Evolutionary conservation across 2,329 filamentous ascomycete species (phyloP).

Genomic region (Fusarium sp.): DNA sequence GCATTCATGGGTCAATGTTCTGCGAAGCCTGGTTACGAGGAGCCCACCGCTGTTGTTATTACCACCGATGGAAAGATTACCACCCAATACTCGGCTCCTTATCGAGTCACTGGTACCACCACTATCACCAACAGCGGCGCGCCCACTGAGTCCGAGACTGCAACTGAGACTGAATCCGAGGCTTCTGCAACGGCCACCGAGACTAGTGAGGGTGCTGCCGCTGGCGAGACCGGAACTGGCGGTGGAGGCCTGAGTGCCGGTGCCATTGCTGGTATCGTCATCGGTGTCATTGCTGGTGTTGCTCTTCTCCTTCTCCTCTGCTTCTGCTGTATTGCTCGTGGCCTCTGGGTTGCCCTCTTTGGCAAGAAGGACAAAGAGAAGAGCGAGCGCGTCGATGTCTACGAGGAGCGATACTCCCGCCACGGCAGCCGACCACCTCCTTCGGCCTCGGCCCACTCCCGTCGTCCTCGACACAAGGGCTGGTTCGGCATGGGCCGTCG

Average conservation of each 20-base stretch:
- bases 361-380: conserved; percentile 64
- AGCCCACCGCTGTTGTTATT: conserved; percentile 54
- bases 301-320: conserved; percentile 74
- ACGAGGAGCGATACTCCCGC: conserved; percentile 70
- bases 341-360: conserved; percentile 71
- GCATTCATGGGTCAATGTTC: conserved; percentile 66
- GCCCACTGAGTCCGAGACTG: conserved; percentile 59
- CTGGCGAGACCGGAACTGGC: conserved; percentile 45
- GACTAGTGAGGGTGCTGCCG: conserved; percentile 49
- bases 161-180: conserved; percentile 60
- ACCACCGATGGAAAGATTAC: conserved; percentile 60
- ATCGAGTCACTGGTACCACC: conserved; percentile 64
- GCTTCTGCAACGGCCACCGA: conserved; percentile 62
- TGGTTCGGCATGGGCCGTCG: conserved; percentile 64
- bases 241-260: conserved; percentile 69
- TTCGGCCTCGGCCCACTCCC: conserved; percentile 51
- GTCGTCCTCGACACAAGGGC: conserved; percentile 63
- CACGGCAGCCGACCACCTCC: conserved; percentile 53
- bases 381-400: conserved; percentile 66
- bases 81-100: conserved; percentile 63
- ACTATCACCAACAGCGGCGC: conserved; percentile 63
- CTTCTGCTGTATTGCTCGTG: conserved; percentile 76
- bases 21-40: conserved; percentile 60
- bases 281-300: conserved; percentile 75
- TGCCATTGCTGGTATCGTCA: conserved; percentile 83